Percentiles rank a stretch among this genome's conserved stretches.
These are phyloP conservation scores for Yamadazyma siamensis DNA, from an alignment of 1,139 yeast genomes.

Conservation along the genomic window DNA sequence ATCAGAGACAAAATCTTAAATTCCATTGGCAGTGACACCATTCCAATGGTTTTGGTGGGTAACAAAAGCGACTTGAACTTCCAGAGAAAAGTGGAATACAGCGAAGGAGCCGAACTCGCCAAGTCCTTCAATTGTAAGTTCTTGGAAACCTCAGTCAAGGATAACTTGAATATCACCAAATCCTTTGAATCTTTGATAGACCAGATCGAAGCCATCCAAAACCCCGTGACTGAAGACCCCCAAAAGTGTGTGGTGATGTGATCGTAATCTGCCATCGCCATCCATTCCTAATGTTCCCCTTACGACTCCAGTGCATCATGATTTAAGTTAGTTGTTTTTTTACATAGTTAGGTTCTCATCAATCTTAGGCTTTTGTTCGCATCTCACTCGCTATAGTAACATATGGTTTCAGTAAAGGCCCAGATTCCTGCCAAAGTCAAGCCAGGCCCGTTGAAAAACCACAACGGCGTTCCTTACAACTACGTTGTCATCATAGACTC, in stretches of 20 bases:
- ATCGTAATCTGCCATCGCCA: too few species aligned
- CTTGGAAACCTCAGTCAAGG: constrained; percentile 82
- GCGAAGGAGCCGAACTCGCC: constrained; percentile 67
- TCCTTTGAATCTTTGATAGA: constrained; percentile 68
- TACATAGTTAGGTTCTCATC: too few species aligned
- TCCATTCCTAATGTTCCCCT: too few species aligned
- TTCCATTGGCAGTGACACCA: constrained; percentile 64
- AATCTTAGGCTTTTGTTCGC: too few species aligned
- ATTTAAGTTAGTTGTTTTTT: too few species aligned
- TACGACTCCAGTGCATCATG: too few species aligned
- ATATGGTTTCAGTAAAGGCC: too few species aligned
- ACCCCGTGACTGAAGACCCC: constrained; percentile 38
- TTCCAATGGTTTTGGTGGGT: constrained; percentile 82
- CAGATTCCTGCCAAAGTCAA: too few species aligned
- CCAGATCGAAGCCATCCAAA: constrained; percentile 63
- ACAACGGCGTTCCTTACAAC: constrained; percentile 51
- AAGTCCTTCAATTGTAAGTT: constrained; percentile 61
- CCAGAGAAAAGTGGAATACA: constrained; percentile 61
- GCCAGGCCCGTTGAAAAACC: constrained; percentile 31
- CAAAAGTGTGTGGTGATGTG: constrained; percentile 33
- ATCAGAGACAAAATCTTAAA: constrained; percentile 84
- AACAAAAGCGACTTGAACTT: constrained; percentile 72
- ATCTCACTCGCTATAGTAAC: too few species aligned
- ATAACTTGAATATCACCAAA: constrained; percentile 59
- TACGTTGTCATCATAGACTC: constrained; percentile 77